phyloP scores from a whole-genome alignment of 2,329 filamentous ascomycete genomes.

The Pseudogymnoascus sp. region DNA sequence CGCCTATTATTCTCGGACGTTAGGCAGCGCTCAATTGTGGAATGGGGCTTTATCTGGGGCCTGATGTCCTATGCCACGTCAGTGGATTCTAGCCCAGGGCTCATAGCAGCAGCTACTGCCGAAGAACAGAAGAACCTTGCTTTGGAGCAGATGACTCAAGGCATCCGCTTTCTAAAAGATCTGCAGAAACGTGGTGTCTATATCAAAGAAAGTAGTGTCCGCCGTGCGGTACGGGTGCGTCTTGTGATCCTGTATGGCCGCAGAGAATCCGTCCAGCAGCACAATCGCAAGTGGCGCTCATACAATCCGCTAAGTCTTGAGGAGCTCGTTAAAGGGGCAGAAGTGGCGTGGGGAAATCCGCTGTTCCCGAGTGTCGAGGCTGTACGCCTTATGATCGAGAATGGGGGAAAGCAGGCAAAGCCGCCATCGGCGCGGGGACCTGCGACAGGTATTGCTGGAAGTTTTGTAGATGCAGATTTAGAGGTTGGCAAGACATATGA shows the following conservation, averaged over 20 bases:
- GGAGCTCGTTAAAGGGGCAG: constrained; percentile 16
- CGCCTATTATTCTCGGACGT: constrained; percentile 33
- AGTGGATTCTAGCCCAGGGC: neutral
- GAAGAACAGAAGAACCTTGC: constrained; percentile 6
- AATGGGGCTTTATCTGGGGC: constrained; percentile 38
- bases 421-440: neutral
- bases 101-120: neutral
- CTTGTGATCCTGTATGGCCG: constrained; percentile 22
- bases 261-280: constrained; percentile 14
- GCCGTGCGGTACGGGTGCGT: constrained; percentile 20
- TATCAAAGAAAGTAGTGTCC: constrained; percentile 10
- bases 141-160: constrained; percentile 15
- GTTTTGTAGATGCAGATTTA: neutral
- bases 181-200: constrained; percentile 16
- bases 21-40: constrained; percentile 39
- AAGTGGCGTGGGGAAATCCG: constrained; percentile 17
- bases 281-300: constrained; percentile 16
- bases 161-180: constrained; percentile 21
- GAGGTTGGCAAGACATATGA: neutral
- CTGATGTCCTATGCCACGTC: constrained; percentile 6
- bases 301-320: constrained; percentile 11
- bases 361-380: constrained; percentile 6
- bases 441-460: neutral
- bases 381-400: neutral
- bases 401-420: neutral